Base-by-base conservation (phyloP, 1,284 basidiomycete genomes). In the Trametes pubescens region DNA sequence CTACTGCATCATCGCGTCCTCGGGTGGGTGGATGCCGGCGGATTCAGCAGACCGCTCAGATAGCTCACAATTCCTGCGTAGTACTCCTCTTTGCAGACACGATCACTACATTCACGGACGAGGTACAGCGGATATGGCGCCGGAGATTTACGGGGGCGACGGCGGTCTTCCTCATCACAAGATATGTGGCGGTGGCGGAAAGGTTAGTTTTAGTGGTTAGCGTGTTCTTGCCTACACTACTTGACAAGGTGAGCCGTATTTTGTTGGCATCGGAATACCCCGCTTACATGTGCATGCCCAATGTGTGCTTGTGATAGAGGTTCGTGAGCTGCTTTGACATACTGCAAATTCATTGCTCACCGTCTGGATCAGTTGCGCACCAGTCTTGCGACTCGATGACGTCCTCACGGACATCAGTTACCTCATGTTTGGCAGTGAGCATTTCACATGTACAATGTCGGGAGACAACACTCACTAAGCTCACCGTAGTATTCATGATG, bases 121-220 rank as follows among this genome's bases (percentile, higher is more conserved):
- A 71, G 51, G 61, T 71, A 7, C 62, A 71, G 44, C 64, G 68
- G 13, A 71, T 71, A 61, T 71, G 69, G 69, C 32, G 49, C 14
- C 60, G 68, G 10, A 58, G 58, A 21, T 64, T 68, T 34, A 58
- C 68, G 8, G 68, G 66, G 1, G 69, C 69, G 8, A 69, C 69
- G 5, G 46, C 59, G 11, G 57, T 71, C 24, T 71, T 69, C 59
- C 51, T 68, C 40, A 11, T 71, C 7, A 69, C 64, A 16, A 62
- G 69, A 24, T 71, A 69, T 37, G 61, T 51, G 4, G 61, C 60
- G 10, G 48, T 71, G 6, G 62, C 64, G 2, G 69, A 71, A 47
- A 49, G 69, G 29, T 60, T 63, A 9, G 49, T 51, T 0, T 53
- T 71, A 14, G 40, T 66, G 6, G 52, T 48, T 7, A 71, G 67